A percentile compares a stretch with the other conserved stretches of the same genome.
These are phyloP conservation scores for Pseudocercospora macadamiae DNA, from an alignment of 2,329 filamentous ascomycete species.

Conservation along the genomic window DNA sequence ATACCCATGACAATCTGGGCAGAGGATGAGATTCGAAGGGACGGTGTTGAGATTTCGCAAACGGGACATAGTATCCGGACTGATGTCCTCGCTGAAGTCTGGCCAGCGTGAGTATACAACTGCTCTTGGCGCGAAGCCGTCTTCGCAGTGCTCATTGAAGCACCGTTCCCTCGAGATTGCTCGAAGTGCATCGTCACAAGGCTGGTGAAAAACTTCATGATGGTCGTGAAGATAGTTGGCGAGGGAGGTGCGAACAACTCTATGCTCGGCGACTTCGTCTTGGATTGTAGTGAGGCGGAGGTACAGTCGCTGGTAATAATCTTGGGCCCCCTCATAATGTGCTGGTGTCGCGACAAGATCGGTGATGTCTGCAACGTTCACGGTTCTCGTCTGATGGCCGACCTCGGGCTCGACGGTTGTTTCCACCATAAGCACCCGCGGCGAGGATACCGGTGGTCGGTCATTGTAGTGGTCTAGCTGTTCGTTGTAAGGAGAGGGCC, in stretches of 20 bases:
- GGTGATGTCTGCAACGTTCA: not conserved
- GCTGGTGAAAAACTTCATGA: not conserved
- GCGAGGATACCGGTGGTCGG: not conserved
- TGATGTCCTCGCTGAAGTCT: not conserved
- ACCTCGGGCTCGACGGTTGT: not conserved
- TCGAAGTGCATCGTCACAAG: not conserved
- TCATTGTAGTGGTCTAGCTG: not conserved
- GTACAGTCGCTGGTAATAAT: not conserved
- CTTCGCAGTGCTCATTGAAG: not conserved
- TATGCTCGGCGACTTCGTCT: not conserved
- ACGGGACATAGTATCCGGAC: not conserved
- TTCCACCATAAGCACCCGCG: not conserved
- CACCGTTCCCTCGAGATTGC: not conserved
- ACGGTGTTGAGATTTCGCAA: not conserved
- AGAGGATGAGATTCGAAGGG: not conserved
- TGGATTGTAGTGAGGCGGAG: not conserved
- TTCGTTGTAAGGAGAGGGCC: not conserved
- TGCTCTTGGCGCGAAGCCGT: not conserved
- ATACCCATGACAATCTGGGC: not conserved
- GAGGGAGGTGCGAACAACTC: not conserved
- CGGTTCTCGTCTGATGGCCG: not conserved
- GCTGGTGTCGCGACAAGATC: not conserved
- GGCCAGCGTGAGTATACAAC: not conserved
- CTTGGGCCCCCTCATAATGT: not conserved
- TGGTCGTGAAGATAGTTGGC: not conserved